Base-by-base conservation (phyloP, 2,329 filamentous ascomycete genomes). In the Xylariaceae sp. region DNA sequence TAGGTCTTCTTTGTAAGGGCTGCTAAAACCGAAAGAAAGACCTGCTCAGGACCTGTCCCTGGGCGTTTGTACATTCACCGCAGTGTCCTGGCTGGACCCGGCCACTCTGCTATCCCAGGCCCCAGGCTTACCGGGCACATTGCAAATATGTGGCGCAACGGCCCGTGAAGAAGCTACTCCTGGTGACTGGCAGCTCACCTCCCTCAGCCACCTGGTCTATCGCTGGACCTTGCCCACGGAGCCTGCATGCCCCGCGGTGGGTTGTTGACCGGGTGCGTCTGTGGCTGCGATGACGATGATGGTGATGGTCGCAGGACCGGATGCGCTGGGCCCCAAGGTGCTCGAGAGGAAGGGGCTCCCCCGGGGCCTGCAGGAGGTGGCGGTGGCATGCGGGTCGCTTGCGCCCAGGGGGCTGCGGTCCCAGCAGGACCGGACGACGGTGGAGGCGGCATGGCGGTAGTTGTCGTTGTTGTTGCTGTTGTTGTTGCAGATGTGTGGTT, bases 401-500 rank as follows among this genome's bases (percentile, higher is more conserved):
- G 55, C 3, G 63, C 58, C 67, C 67, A 70, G 1, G 67, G 64
- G 2, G 64, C 65, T 14, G 59, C 55, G 7, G 60, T 67, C 9
- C 63, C 61, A 16, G 48, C 29, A 3, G 28, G 37, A 3, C 45
- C 36, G n/a, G 36, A 35, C n/a, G 42, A 31, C n/a, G 38, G 25
- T 5, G 47, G 42, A 13, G 45, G 40, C 18, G 53, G 42, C 38
- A 53, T 55, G 7, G 52, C 45, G 5, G 50, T 46, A n/a, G n/a
- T n/a, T n/a, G n/a, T n/a, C n/a, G n/a, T n/a, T n/a, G n/a, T n/a
- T n/a, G n/a, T n/a, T n/a, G n/a, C n/a, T n/a, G n/a, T n/a, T n/a
- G n/a, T n/a, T 31, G 52, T 42, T 7, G 52, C 38, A 10, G 47
- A 45, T 7, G 75, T 72, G 41, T 79, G 75, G 45, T 67, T 77